Conservation (phyloP, 495 filamentous ascomycete species). For the Hypoxylon cercidicola region DNA sequence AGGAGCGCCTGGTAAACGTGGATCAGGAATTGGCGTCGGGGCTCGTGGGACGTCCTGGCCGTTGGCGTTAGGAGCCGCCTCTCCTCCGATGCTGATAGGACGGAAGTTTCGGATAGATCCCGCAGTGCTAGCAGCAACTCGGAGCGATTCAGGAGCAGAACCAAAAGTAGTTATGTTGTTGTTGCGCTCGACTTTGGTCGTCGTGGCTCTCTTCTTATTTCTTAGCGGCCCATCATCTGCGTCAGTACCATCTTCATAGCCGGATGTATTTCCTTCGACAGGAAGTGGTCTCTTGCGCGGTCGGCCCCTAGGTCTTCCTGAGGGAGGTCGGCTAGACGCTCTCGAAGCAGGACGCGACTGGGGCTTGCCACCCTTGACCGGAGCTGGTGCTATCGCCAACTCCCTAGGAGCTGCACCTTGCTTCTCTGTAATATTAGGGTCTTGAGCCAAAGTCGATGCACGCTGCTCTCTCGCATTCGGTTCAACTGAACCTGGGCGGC, state of each 20-base stretch:
- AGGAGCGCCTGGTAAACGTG: constrained; percentile 39
- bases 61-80: constrained; percentile 57
- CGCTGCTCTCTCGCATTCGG: constrained; percentile 25
- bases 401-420: constrained; percentile 27
- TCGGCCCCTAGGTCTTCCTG: constrained; percentile 58
- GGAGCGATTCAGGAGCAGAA: constrained; percentile 77
- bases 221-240: constrained; percentile 59
- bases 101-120: constrained; percentile 88
- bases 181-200: constrained; percentile 73
- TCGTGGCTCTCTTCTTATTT: constrained; percentile 77
- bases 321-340: constrained; percentile 51
- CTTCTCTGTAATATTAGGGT: constrained; percentile 14
- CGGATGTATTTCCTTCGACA: constrained; percentile 66
- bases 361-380: constrained; percentile 29
- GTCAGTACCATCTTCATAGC: constrained; percentile 78
- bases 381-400: constrained; percentile 21
- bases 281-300: constrained; percentile 56
- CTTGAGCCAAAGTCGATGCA: constrained; percentile 13
- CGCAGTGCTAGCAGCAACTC: constrained; percentile 86
- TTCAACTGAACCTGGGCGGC: constrained; percentile 38
- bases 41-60: constrained; percentile 82
- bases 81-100: constrained; percentile 71
- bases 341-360: constrained; percentile 57
- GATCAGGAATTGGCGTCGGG: constrained; percentile 79
- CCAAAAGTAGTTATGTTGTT: constrained; percentile 75